Conservation (phyloP, 176 grass and related monocot genomes). For the Ananas comosus region DNA sequence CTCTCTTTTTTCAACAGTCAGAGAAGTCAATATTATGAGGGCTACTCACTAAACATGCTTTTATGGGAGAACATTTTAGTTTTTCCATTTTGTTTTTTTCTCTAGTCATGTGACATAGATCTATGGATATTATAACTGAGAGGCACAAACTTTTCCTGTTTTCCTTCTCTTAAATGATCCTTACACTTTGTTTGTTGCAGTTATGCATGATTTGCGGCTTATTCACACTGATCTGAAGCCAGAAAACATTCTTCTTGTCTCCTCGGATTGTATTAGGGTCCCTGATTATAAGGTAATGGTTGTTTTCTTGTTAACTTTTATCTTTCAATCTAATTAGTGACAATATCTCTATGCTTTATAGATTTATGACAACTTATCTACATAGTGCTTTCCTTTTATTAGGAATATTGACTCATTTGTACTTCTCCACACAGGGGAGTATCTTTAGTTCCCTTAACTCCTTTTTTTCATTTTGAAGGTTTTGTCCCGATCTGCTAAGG, state of each 20-base stretch:
- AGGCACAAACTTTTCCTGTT: background rate
- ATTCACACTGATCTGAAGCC: conserved; percentile 99
- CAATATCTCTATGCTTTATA: background rate
- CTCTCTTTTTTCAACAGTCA: background rate
- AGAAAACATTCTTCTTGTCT: conserved; percentile 97
- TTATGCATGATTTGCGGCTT: conserved; percentile 92
- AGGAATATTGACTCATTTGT: conserved; percentile 1
- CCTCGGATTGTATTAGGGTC: conserved; percentile 59
- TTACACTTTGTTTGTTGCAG: conserved; percentile 28
- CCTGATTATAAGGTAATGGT: conserved; percentile 70
- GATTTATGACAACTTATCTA: background rate
- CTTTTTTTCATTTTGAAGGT: conserved; percentile 32
- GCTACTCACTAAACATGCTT: background rate
- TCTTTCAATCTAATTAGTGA: background rate
- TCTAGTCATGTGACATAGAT: conserved; percentile 3
- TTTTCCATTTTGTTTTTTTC: conserved; percentile 4
- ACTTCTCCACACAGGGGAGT: background rate
- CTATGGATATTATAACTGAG: background rate
- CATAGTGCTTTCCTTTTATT: conserved; percentile 1
- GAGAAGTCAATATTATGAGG: too few species aligned
- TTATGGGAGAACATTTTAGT: background rate
- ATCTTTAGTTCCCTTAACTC: conserved; percentile 14
- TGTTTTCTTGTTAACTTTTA: conserved; percentile 6
- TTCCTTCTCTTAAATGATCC: background rate
- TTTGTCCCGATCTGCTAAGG: conserved; percentile 54